Evolutionary conservation across 768 basidiomycete genomes (phyloP).

Genomic region (Punctularia strigosozonata): DNA sequence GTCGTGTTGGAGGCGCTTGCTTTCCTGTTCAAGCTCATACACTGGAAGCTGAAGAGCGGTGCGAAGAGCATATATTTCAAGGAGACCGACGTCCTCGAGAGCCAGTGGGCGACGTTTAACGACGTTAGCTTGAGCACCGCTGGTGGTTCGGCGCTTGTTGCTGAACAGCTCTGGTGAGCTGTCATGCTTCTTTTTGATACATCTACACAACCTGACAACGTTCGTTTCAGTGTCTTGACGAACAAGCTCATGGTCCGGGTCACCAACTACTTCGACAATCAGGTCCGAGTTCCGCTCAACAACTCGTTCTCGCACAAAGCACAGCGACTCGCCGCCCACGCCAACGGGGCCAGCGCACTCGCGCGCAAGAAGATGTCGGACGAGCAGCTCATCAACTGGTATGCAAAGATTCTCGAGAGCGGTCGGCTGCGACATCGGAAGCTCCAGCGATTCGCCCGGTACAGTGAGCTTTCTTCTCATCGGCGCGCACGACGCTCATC

Average conservation of each 20-base stretch:
- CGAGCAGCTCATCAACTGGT: conserved; percentile 81
- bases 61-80: conserved; percentile 91
- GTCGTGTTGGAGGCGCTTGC: conserved; percentile 81
- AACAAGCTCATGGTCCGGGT: conserved; percentile 90
- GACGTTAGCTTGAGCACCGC: conserved; percentile 81
- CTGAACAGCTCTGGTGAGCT: conserved; percentile 87
- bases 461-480: conserved; percentile 10
- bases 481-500: conserved; percentile 3
- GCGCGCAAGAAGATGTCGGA: conserved; percentile 47
- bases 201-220: neutral
- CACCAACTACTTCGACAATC: conserved; percentile 89
- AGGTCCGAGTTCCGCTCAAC: conserved; percentile 67
- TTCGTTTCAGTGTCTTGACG: conserved; percentile 61
- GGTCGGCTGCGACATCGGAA: conserved; percentile 89
- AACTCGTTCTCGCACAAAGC: too few relatives aligned
- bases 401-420: conserved; percentile 85
- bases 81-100: conserved; percentile 95
- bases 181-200: conserved; percentile 1
- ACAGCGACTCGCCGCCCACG: too few relatives aligned
- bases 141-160: conserved; percentile 83
- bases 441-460: conserved; percentile 88
- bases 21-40: conserved; percentile 87
- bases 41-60: conserved; percentile 92
- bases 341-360: conserved; percentile 8
- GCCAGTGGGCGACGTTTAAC: conserved; percentile 91